phyloP scores from a whole-genome alignment of 2,329 filamentous ascomycete species.

The Xylariaceae sp. region DNA sequence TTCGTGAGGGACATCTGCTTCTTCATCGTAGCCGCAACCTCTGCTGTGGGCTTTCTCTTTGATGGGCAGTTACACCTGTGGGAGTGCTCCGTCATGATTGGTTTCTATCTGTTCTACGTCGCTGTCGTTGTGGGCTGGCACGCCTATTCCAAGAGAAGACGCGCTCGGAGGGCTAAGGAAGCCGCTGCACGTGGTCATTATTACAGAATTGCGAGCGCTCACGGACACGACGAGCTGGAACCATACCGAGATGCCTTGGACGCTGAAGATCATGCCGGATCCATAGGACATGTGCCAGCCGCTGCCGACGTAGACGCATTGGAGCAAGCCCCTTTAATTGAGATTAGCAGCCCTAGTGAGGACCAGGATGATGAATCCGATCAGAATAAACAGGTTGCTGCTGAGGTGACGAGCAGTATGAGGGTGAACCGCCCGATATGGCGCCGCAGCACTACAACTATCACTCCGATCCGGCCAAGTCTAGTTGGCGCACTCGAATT shows the following conservation, averaged over 20 bases:
- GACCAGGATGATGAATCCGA: conserved; percentile 52
- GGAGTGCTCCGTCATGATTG: conserved; percentile 90
- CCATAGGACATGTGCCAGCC: conserved; percentile 29
- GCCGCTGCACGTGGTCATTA: conserved; percentile 71
- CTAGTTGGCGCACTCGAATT: conserved; percentile 92
- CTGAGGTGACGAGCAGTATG: conserved; percentile 91
- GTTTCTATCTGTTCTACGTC: conserved; percentile 87
- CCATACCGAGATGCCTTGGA: conserved; percentile 63
- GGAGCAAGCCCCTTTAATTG: conserved; percentile 46
- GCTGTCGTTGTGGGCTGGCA: conserved; percentile 86
- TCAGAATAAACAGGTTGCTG: conserved; percentile 59
- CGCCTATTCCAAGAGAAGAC: conserved; percentile 69
- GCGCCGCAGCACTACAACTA: conserved; percentile 64
- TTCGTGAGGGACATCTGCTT: conserved; percentile 91
- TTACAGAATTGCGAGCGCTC: conserved; percentile 50
- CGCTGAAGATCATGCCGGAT: conserved; percentile 42
- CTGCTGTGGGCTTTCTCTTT: conserved; percentile 81
- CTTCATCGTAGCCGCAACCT: conserved; percentile 80
- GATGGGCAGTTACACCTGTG: conserved; percentile 81
- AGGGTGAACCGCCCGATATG: conserved; percentile 68
- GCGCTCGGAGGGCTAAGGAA: conserved; percentile 58
- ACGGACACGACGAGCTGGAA: conserved; percentile 52
- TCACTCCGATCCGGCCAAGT: conserved; percentile 86
- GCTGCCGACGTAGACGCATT: conserved; percentile 41
- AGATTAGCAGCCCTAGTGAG: conserved; percentile 40